These are phyloP conservation scores for Cytospora leucostoma DNA, from an alignment of 2,329 filamentous ascomycete genomes.

Conservation along the genomic window DNA sequence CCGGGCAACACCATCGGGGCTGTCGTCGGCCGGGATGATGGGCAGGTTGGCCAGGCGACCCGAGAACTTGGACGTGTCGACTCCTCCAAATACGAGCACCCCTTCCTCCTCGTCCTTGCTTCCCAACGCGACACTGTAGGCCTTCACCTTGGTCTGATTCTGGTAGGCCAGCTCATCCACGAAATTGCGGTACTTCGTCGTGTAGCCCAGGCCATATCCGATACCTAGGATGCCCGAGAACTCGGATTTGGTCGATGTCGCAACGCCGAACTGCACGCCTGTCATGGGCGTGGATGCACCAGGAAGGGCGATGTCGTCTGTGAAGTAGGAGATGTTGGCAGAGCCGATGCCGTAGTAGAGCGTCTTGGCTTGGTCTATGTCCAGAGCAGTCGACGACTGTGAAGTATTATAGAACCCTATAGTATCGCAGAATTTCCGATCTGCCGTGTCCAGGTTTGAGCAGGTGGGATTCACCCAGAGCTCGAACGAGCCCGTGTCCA, in stretches of 20 bases:
- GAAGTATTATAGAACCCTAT: conserved; percentile 47
- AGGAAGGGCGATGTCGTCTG: conserved; percentile 47
- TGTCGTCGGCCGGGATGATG: conserved; percentile 56
- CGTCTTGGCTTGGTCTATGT: conserved; percentile 40
- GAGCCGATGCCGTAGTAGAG: conserved; percentile 54
- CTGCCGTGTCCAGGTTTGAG: conserved; percentile 45
- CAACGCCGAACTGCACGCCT: conserved; percentile 66
- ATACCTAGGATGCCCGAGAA: conserved; percentile 71
- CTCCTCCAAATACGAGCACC: conserved; percentile 67
- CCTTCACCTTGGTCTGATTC: conserved; percentile 59
- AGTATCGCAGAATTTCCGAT: conserved; percentile 48
- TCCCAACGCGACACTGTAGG: conserved; percentile 67
- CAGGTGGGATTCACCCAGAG: conserved; percentile 65
- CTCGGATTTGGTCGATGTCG: conserved; percentile 50
- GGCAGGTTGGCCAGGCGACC: conserved; percentile 62
- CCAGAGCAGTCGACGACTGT: conserved; percentile 43
- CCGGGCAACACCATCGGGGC: conserved; percentile 55
- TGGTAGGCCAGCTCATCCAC: conserved; percentile 52
- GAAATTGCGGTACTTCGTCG: conserved; percentile 52
- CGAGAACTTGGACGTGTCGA: conserved; percentile 65
- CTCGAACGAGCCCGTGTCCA: conserved; percentile 63
- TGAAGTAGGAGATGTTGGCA: conserved; percentile 53
- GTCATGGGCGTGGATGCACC: conserved; percentile 45
- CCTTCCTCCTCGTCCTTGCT: conserved; percentile 61
- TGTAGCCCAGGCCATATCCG: conserved; percentile 60